Percentiles rank a stretch among this genome's conserved stretches.
These are phyloP conservation scores for Sphaceloma murrayae DNA, from an alignment of 2,329 filamentous ascomycete species.

Conservation along the genomic window DNA sequence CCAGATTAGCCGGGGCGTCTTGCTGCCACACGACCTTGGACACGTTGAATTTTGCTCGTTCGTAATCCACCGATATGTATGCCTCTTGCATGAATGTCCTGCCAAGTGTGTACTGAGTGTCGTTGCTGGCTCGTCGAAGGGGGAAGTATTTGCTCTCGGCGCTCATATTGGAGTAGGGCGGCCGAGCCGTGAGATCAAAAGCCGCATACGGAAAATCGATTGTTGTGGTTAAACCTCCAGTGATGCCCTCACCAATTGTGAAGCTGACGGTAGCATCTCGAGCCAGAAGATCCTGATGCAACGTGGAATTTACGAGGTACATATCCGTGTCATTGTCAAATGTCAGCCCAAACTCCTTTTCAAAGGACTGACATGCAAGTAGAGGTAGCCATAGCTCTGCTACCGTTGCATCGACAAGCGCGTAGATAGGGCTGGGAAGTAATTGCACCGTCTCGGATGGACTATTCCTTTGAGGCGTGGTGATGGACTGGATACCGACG, in stretches of 20 bases:
- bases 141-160: slow-evolving; percentile 31
- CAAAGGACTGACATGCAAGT: slow-evolving; percentile 54
- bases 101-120: slow-evolving; percentile 32
- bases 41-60: slow-evolving; percentile 31
- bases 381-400: slow-evolving; percentile 41
- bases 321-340: slow-evolving; percentile 55
- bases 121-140: slow-evolving; percentile 30
- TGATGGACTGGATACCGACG: slow-evolving; percentile 24
- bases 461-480: slow-evolving; percentile 19
- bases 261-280: slow-evolving; percentile 49
- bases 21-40: slow-evolving; percentile 23
- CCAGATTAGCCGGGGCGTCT: slow-evolving; percentile 22
- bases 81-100: slow-evolving; percentile 35
- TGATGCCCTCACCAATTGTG: slow-evolving; percentile 30
- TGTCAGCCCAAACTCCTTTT: slow-evolving; percentile 52
- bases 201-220: slow-evolving; percentile 33
- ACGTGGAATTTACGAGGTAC: slow-evolving; percentile 52
- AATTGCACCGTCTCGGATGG: slow-evolving; percentile 24
- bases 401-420: slow-evolving; percentile 35
- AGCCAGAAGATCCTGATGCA: slow-evolving; percentile 44
- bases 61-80: slow-evolving; percentile 34
- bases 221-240: slow-evolving; percentile 19
- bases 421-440: slow-evolving; percentile 23
- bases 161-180: slow-evolving; percentile 22
- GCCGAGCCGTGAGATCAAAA: slow-evolving; percentile 28